Conservation (phyloP, 495 filamentous ascomycete species). For the Penicillium turbatum region DNA sequence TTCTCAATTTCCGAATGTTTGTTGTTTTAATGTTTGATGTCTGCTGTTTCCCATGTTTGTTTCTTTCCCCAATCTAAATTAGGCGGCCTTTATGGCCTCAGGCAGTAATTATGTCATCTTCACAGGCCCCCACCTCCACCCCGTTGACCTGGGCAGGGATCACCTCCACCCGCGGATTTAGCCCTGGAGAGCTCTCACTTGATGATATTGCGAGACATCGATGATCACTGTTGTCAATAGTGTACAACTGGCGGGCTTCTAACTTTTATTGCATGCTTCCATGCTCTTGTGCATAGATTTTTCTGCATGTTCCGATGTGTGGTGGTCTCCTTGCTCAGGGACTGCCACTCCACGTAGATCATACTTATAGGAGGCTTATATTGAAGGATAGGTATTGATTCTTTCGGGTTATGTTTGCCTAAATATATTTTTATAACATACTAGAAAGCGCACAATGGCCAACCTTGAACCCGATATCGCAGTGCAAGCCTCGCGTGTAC, state of each 20-base stretch:
- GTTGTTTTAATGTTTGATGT: background rate
- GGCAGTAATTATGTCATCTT: background rate
- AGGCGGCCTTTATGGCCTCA: background rate
- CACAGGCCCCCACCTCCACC: background rate
- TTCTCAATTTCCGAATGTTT: background rate
- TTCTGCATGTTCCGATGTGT: conserved; percentile 1
- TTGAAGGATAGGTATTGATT: background rate
- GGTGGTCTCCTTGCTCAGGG: background rate
- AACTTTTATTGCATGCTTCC: background rate
- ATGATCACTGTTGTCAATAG: background rate
- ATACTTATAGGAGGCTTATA: background rate
- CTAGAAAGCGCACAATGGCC: background rate
- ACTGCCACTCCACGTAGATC: background rate
- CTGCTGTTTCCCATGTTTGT: too few relatives aligned
- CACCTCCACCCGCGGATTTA: too few relatives aligned
- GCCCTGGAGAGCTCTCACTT: background rate
- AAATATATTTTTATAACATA: too few relatives aligned
- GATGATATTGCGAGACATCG: background rate
- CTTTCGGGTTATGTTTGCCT: too few relatives aligned
- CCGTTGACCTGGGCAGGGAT: too few relatives aligned
- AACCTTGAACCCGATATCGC: background rate
- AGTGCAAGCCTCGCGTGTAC: background rate
- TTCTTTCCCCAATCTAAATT: too few relatives aligned
- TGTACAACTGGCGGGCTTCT: background rate
- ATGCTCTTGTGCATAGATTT: background rate